Evolutionary conservation across 208 protist species (phyloP).

Genomic region (Acanthamoeba culbertsoni): DNA sequence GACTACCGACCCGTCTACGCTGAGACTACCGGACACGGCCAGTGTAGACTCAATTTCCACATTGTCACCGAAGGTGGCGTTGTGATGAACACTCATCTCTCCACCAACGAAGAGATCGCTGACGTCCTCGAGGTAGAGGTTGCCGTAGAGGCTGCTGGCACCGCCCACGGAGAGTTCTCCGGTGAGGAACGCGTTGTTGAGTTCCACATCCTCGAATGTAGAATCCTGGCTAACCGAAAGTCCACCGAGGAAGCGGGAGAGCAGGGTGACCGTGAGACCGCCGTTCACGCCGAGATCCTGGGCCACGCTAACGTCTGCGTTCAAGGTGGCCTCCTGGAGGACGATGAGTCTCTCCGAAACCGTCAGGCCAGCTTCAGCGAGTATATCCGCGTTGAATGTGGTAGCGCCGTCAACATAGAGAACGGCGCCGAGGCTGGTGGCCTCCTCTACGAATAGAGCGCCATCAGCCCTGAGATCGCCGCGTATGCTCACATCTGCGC

Average conservation of each 20-base stretch:
- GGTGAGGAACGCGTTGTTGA: neutral
- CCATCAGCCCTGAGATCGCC: neutral
- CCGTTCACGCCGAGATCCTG: neutral
- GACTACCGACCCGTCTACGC: too few species aligned
- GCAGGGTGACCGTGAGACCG: neutral
- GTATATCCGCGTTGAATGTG: neutral
- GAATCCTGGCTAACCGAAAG: neutral
- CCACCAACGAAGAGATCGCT: too few species aligned
- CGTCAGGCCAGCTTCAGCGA: neutral
- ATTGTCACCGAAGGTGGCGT: neutral
- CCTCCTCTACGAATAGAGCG: neutral
- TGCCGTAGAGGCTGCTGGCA: neutral
- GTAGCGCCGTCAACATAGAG: neutral
- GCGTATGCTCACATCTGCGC: neutral
- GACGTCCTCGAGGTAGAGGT: neutral
- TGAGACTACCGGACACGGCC: too few species aligned
- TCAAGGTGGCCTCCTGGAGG: neutral
- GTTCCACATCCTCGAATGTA: neutral
- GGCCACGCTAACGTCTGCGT: neutral
- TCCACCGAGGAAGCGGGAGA: neutral
- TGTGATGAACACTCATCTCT: too few species aligned
- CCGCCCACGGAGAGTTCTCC: too few species aligned
- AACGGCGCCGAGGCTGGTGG: neutral
- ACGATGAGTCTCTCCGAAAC: neutral
- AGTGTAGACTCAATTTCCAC: too few species aligned